Evolutionary conservation across 1,284 basidiomycete species (phyloP).

Genomic region (Ceratobasidium sp.): DNA sequence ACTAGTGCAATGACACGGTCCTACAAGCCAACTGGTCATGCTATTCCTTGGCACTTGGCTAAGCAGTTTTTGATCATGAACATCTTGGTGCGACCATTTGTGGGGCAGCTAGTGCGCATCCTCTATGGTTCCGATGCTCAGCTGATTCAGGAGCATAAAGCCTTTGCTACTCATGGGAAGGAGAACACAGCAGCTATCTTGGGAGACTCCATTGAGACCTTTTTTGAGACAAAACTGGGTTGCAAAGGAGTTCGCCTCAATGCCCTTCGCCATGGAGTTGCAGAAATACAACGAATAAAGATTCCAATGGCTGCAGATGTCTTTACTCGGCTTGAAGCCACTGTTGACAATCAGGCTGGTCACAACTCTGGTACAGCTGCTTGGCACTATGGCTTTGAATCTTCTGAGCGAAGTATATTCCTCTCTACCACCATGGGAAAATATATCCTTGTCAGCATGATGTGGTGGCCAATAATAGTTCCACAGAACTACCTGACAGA

Average conservation of each 20-base stretch:
- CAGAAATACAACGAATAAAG: neutral
- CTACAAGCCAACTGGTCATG: neutral
- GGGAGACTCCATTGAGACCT: neutral
- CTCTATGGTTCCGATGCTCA: neutral
- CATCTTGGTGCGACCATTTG: neutral
- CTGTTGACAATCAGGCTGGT: neutral
- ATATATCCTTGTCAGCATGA: neutral
- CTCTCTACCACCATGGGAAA: neutral
- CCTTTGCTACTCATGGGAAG: neutral
- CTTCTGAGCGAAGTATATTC: neutral
- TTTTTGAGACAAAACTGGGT: neutral
- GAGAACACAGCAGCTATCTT: neutral
- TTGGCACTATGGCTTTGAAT: neutral
- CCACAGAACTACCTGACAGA: neutral
- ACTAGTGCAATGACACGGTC: neutral
- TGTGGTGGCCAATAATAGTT: neutral
- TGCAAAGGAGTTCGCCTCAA: neutral
- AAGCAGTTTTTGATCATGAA: constrained; percentile 10
- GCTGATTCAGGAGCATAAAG: neutral
- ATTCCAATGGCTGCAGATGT: too few species aligned
- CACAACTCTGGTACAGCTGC: neutral
- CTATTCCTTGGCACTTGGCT: neutral
- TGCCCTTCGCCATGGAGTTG: neutral
- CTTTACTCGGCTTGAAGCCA: neutral
- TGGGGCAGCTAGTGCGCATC: neutral